phyloP scores from a whole-genome alignment of 2,329 filamentous ascomycete genomes.

The Sporothrix sp. region DNA sequence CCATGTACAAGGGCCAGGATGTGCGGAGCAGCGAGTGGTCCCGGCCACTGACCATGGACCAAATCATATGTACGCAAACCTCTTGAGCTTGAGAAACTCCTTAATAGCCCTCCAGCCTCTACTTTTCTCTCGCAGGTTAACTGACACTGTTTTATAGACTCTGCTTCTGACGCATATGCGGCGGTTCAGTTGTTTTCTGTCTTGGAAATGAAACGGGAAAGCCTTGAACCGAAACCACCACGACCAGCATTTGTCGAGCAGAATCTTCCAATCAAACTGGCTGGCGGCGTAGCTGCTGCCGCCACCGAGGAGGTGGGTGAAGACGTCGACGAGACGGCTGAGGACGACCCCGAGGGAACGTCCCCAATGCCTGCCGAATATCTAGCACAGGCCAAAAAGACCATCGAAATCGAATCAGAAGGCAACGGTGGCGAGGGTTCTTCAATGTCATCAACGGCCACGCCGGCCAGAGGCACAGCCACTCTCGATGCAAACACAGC shows the following conservation, averaged over 20 bases:
- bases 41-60: slow-evolving; percentile 46
- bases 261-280: slow-evolving; percentile 50
- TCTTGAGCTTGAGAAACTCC: too few relatives aligned
- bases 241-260: slow-evolving; percentile 60
- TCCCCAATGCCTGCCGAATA: slow-evolving; percentile 14
- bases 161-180: slow-evolving; percentile 77
- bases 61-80: slow-evolving; percentile 64
- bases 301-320: slow-evolving; percentile 25
- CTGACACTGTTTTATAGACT: slow-evolving; percentile 47
- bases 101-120: too few relatives aligned
- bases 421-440: slow-evolving; percentile 4
- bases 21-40: slow-evolving; percentile 73
- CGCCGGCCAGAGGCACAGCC: background rate
- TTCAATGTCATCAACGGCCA: slow-evolving; percentile 1
- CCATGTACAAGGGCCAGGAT: slow-evolving; percentile 60
- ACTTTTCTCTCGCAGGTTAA: slow-evolving; percentile 19
- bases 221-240: slow-evolving; percentile 60
- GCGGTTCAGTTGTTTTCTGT: slow-evolving; percentile 62
- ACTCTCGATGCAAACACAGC: background rate
- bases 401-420: slow-evolving; percentile 21
- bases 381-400: slow-evolving; percentile 18
- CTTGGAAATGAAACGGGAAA: slow-evolving; percentile 57
- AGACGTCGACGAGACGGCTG: slow-evolving; percentile 15
- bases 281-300: slow-evolving; percentile 29
- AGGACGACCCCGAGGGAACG: background rate